Conservation (phyloP, 2,329 filamentous ascomycete genomes). For the Metarhizium album region DNA sequence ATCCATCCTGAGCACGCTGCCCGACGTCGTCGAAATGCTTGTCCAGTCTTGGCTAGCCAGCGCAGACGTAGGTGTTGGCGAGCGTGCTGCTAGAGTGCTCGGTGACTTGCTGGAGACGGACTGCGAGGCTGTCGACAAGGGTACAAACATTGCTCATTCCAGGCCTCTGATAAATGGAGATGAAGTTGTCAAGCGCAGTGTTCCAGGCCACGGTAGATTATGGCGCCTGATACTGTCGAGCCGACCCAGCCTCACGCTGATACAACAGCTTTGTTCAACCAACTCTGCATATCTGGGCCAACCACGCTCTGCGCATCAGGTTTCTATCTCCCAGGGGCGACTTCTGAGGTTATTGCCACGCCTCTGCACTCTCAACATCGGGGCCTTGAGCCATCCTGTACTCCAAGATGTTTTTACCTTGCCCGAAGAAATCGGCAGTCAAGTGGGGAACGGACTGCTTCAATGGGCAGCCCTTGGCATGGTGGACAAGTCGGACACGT, state of each 20-base stretch:
- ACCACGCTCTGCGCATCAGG: conserved; percentile 24
- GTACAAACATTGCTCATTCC: neutral
- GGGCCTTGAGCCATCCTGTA: conserved; percentile 25
- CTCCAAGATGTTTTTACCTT: conserved; percentile 24
- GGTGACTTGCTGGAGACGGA: conserved; percentile 46
- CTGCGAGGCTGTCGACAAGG: conserved; percentile 27
- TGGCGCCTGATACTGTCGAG: conserved; percentile 44
- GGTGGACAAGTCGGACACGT: conserved; percentile 36
- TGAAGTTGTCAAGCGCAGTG: conserved; percentile 26
- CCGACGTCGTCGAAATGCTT: conserved; percentile 36
- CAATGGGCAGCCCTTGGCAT: conserved; percentile 41
- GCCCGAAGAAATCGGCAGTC: conserved; percentile 10
- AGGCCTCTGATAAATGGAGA: conserved; percentile 17
- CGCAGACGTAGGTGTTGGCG: conserved; percentile 43
- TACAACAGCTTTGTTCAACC: conserved; percentile 26
- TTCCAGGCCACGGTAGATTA: conserved; percentile 39
- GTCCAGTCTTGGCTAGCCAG: conserved; percentile 42
- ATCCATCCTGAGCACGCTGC: conserved; percentile 38
- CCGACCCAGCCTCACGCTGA: conserved; percentile 30
- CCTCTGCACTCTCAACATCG: conserved; percentile 36
- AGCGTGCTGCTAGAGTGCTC: conserved; percentile 39
- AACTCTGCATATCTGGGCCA: conserved; percentile 13
- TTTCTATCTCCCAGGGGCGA: conserved; percentile 41
- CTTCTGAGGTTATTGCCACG: conserved; percentile 40
- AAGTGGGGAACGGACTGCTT: conserved; percentile 29